Evolutionary conservation across 2,329 filamentous ascomycete genomes (phyloP).

Genomic region (Chaetomiaceae sp.): DNA sequence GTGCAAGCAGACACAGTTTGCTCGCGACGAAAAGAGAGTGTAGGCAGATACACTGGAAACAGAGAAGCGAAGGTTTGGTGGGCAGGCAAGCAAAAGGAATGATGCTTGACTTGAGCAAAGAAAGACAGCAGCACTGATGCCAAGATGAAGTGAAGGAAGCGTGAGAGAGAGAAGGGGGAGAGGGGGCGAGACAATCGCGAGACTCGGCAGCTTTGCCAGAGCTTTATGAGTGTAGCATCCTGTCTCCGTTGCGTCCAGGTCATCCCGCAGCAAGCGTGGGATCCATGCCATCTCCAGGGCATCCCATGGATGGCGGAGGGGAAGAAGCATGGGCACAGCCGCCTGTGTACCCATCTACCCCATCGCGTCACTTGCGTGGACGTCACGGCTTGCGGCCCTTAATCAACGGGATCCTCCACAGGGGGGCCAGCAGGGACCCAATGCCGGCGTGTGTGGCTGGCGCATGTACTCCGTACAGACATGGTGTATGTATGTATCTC

Average conservation of each 20-base stretch:
- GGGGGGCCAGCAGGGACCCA: background rate
- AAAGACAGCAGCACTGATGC: conserved; percentile 12
- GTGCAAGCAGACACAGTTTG: conserved; percentile 31
- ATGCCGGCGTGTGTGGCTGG: too few relatives aligned
- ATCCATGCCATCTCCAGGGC: conserved; percentile 9
- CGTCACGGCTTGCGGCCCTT: conserved; percentile 10
- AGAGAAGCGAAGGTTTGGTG: conserved; percentile 24
- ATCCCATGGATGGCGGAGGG: background rate
- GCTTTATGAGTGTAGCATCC: conserved; percentile 15
- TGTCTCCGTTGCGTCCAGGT: conserved; percentile 2
- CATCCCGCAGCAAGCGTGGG: conserved; percentile 5
- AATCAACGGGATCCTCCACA: conserved; percentile 14
- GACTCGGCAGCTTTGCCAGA: conserved; percentile 2
- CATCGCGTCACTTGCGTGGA: conserved; percentile 8
- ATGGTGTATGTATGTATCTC: too few relatives aligned
- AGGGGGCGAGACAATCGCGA: conserved; percentile 12
- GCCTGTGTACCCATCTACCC: background rate
- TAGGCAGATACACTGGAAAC: conserved; percentile 27
- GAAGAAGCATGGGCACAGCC: conserved; percentile 5
- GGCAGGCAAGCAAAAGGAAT: conserved; percentile 29
- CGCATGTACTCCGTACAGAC: too few relatives aligned
- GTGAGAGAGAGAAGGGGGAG: conserved; percentile 21
- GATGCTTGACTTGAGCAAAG: conserved; percentile 25
- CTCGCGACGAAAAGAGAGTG: conserved; percentile 28
- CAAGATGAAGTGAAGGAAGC: conserved; percentile 19